These are phyloP conservation scores for Saccharomycopsis guyanensis DNA, from an alignment of 805 yeast genomes.

Conservation along the genomic window DNA sequence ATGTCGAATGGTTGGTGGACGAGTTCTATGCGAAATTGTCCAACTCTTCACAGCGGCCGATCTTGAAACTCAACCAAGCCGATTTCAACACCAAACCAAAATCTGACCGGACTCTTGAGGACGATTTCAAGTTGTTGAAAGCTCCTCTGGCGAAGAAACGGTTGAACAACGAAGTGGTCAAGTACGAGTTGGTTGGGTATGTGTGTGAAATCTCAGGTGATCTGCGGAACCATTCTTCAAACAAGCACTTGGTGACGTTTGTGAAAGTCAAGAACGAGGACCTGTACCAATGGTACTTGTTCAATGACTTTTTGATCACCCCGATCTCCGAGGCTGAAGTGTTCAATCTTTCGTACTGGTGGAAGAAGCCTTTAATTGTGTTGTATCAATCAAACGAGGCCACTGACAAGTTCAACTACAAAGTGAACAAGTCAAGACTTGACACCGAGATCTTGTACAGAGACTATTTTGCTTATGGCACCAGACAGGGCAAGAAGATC, in stretches of 20 bases:
- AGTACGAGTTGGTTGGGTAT: conserved; percentile 59
- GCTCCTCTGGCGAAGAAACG: conserved; percentile 6
- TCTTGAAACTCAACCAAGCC: conserved; percentile 28
- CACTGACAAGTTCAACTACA: conserved; percentile 35
- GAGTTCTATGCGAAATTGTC: conserved; percentile 45
- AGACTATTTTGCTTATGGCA: conserved; percentile 66
- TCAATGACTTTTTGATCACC: conserved; percentile 85
- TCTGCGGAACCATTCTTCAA: conserved; percentile 39
- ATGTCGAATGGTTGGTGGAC: conserved; percentile 48
- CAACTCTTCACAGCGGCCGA: conserved; percentile 29
- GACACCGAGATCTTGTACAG: conserved; percentile 61
- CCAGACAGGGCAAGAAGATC: conserved; percentile 46
- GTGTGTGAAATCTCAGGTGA: conserved; percentile 51
- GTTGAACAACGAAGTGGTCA: conserved; percentile 26
- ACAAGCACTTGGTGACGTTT: conserved; percentile 55
- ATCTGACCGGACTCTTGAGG: neutral
- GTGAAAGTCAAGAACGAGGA: conserved; percentile 36
- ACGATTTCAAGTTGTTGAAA: neutral
- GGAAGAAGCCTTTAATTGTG: conserved; percentile 78
- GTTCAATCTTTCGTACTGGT: conserved; percentile 56
- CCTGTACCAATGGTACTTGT: conserved; percentile 58
- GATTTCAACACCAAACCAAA: conserved; percentile 25
- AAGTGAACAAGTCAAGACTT: conserved; percentile 37
- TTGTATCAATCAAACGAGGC: conserved; percentile 50
- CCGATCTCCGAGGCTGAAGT: conserved; percentile 70